Evolutionary conservation across 2,329 filamentous ascomycete genomes (phyloP), one percentile per base, ranked within the genome.

Genomic region (Exophiala sp.): DNA sequence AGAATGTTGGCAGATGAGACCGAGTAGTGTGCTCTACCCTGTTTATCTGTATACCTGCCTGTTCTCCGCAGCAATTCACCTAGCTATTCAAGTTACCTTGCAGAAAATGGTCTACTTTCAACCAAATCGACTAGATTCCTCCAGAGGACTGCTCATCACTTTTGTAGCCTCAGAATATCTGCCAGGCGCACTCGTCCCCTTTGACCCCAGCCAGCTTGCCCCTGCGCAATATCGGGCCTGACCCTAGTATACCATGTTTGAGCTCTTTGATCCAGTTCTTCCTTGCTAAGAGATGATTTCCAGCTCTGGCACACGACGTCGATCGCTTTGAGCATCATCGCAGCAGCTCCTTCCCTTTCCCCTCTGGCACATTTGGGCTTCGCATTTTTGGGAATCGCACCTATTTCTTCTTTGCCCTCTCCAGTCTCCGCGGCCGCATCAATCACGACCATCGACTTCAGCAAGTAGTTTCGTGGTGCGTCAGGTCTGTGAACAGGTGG

Each of bases 181-280:
- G 70, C 70, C 29, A 94, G 65, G 58, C 74, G 81, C 22, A 95
- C 72, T 46, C 73, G 70, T 1, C 85, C 87, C 66, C 91, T 93
- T 10, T 84, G 85, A 22, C 88, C 88, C 88, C 88, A 95, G 1
- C 89, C 88, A 16, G 81, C 79, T 41, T 80, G 79, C 0, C 88
- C 89, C 49, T 75, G 69, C 51, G 86, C 81, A 2, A 95, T 85
- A 16, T 87, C 82, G 1, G 88, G 88, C 55, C 89, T 74, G 16
- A 90, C 80, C 18, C 78, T 76, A 1, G 85, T 73, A 66, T 95
- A 95, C 88, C 88, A 95, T 9, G 72, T 72, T 86, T 88, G 94
- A 14, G 87, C 86, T 52, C 82, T 78, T 54, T 76, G 75, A 63
- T 95, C 86, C 45, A 95, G 70, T 60, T 95, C 86, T 13, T 77